These are phyloP conservation scores for Gyromitra esculenta DNA, from an alignment of 2,329 filamentous ascomycete genomes.

Conservation along the genomic window DNA sequence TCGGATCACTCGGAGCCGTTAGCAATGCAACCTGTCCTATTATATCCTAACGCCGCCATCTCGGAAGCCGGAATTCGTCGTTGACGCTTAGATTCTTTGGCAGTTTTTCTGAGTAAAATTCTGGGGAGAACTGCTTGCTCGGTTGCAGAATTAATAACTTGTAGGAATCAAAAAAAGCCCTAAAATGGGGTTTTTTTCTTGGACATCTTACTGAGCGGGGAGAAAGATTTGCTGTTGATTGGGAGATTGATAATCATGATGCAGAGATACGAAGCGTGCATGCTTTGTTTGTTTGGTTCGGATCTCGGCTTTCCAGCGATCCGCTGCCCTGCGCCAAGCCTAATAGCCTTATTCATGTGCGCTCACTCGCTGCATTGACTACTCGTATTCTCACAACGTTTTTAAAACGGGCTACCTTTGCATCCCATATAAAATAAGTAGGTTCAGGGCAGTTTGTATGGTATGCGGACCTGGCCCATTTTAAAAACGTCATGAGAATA, in stretches of 20 bases:
- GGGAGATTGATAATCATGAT: conserved; percentile 17
- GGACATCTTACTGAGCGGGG: background rate
- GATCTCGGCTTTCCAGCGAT: conserved; percentile 19
- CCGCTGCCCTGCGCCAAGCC: conserved; percentile 9
- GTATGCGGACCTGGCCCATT: too few species aligned
- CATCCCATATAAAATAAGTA: too few species aligned
- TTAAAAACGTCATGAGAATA: too few species aligned
- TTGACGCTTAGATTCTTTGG: background rate
- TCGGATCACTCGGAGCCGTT: conserved; percentile 25
- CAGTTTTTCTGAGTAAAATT: background rate
- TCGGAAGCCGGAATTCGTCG: background rate
- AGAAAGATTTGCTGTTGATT: background rate
- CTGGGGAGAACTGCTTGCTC: background rate
- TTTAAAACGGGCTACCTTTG: too few species aligned
- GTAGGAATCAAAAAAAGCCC: too few species aligned
- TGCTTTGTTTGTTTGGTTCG: conserved; percentile 7
- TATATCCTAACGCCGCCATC: conserved; percentile 2
- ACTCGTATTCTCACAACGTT: too few species aligned
- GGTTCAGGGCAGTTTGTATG: too few species aligned
- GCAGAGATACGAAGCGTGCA: background rate
- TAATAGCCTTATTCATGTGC: conserved; percentile 1
- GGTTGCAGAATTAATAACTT: too few species aligned
- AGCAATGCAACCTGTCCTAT: background rate
- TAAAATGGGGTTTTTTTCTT: background rate
- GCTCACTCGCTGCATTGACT: conserved; percentile 5